Conservation (phyloP, 352 stramenopile species). For the Globisporangium echinulatum region DNA sequence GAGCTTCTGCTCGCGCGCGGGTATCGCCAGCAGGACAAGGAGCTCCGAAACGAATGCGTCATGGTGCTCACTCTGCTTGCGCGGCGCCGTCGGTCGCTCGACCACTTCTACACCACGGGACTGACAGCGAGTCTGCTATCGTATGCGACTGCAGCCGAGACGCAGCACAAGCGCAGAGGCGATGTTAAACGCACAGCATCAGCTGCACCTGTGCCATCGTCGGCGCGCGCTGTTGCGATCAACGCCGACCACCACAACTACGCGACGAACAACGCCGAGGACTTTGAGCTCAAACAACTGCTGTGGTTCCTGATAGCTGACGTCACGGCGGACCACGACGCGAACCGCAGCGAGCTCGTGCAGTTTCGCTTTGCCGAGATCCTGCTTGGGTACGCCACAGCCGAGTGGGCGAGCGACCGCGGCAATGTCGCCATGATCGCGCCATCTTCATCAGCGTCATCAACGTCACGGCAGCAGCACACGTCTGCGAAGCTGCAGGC, state of each 20-base stretch:
- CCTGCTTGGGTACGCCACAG: conserved; percentile 49
- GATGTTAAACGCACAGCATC: no score
- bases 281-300: conserved; percentile 82
- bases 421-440: neutral
- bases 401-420: conserved; percentile 4
- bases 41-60: conserved; percentile 69
- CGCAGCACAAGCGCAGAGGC: conserved; percentile 7
- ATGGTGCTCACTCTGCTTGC: conserved; percentile 63
- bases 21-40: conserved; percentile 72
- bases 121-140: conserved; percentile 53
- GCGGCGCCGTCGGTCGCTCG: conserved; percentile 31
- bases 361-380: conserved; percentile 70
- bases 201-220: conserved; percentile 5
- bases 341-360: conserved; percentile 47
- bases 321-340: conserved; percentile 38
- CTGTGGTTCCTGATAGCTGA: conserved; percentile 60
- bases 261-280: conserved; percentile 58
- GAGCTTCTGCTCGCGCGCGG: conserved; percentile 50
- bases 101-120: conserved; percentile 54
- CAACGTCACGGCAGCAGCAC: conserved; percentile 24
- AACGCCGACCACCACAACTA: conserved; percentile 54
- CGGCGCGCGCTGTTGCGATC: conserved; percentile 21
- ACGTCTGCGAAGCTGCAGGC: conserved; percentile 38
- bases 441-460: neutral
- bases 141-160: conserved; percentile 40